phyloP scores from a whole-genome alignment of 805 yeast species.

The Starmerella vitae region DNA sequence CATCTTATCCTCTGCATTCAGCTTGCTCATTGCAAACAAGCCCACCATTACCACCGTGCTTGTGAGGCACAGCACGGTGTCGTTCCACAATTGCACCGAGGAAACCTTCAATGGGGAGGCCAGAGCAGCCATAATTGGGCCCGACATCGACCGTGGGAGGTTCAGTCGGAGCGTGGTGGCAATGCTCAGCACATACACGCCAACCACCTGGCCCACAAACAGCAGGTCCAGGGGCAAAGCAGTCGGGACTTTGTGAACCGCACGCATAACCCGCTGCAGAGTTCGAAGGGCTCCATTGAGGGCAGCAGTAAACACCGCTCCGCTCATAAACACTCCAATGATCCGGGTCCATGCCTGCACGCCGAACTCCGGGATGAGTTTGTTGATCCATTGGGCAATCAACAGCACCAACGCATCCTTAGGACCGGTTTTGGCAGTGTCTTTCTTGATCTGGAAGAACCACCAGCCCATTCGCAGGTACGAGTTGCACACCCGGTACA shows the following conservation, averaged over 20 bases:
- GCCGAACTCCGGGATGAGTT: slow-evolving; percentile 15
- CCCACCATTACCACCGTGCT: slow-evolving; percentile 24
- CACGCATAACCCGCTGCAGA: slow-evolving; percentile 12
- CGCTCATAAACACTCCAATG: slow-evolving; percentile 31
- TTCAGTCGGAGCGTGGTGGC: slow-evolving; percentile 31
- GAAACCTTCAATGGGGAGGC: slow-evolving; percentile 30
- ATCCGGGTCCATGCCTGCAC: slow-evolving; percentile 29
- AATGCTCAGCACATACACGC: slow-evolving; percentile 31
- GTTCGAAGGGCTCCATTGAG: slow-evolving; percentile 27
- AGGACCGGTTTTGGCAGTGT: slow-evolving; percentile 15
- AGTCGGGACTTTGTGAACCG: slow-evolving; percentile 6
- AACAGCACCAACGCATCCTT: slow-evolving; percentile 20
- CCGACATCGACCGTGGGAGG: slow-evolving; percentile 30
- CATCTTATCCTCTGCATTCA: slow-evolving; percentile 4
- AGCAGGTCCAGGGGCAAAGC: slow-evolving; percentile 19
- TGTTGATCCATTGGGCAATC: slow-evolving; percentile 15
- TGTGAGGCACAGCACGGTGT: slow-evolving; percentile 26
- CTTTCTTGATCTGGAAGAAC: slow-evolving; percentile 9
- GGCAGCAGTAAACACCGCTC: slow-evolving; percentile 28
- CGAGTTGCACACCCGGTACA: slow-evolving; percentile 30
- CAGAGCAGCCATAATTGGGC: slow-evolving; percentile 30
- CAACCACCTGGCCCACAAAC: slow-evolving; percentile 28
- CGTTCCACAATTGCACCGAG: slow-evolving; percentile 31
- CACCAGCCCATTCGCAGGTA: slow-evolving; percentile 22
- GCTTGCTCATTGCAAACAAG: slow-evolving; percentile 11